Evolutionary conservation across 2,329 filamentous ascomycete species (phyloP), one percentile per base, ranked within the genome.

Genomic region (Sclerotinia spermophila): DNA sequence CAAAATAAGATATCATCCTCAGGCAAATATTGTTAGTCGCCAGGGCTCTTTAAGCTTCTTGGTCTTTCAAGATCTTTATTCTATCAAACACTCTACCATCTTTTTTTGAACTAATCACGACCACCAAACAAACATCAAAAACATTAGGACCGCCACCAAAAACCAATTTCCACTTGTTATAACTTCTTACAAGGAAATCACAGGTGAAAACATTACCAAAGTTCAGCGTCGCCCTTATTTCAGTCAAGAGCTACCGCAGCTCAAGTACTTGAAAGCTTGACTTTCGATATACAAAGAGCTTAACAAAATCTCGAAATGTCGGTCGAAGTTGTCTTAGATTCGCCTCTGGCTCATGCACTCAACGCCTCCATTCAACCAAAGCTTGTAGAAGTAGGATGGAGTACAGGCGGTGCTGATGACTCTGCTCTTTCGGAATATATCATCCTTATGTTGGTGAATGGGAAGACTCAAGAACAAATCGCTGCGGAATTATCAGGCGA

Each of bases 401-500:
- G 90, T 73, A 90, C 91, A 42, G 91, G 91, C 75, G 92, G 90
- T 73, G 82, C 83, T 70, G 91, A 93, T 76, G 91, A 93, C 77
- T 90, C 90, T 35, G 92, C 93, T 51, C 87, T 99, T 72, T 91
- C 94, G 72, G 96, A 99, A 83, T 99, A 98, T 83, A 96, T 99
- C 75, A 91, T 98, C 71, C 88, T 98, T 74, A 97, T 98, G 95
- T 87, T 99, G 44, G 93, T 93, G 73, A 98, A 97, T 82, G 93
- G 94, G 77, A 97, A 97, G 82, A 94, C 92, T 5, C 91, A 97
- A 80, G 89, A 94, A 66, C 91, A 97, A 79, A 95, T 99, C 75
- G 92, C 94, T 15, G 84, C 88, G 58, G 96, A 99, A 80, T 88
- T 99, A 21, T 92, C 94, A 1, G 91, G 90, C 74, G 96, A 99